Conservation (phyloP, 2,329 filamentous ascomycete genomes). For the Emergomyces africanus region DNA sequence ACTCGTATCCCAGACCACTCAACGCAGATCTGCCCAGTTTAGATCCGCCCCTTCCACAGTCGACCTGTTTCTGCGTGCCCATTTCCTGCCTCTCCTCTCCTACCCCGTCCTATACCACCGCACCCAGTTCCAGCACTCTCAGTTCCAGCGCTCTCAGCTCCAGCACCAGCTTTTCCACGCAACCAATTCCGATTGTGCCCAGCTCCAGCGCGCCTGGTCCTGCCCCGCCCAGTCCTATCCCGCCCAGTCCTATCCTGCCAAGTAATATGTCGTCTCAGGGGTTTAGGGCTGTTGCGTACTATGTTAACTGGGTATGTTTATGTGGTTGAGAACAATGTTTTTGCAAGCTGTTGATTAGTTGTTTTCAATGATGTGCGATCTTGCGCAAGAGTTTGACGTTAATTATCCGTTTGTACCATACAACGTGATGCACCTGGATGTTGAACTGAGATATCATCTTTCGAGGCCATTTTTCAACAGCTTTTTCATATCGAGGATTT, state of each 20-base stretch:
- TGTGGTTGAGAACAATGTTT: constrained; percentile 4
- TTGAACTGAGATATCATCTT: neutral
- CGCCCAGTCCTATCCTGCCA: neutral
- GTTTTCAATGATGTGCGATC: neutral
- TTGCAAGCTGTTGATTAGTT: neutral
- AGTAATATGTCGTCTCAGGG: too few relatives aligned
- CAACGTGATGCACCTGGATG: neutral
- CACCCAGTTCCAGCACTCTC: neutral
- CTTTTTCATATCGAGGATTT: neutral
- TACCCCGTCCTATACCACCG: too few relatives aligned
- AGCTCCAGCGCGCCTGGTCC: neutral
- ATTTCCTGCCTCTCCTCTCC: neutral
- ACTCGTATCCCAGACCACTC: neutral
- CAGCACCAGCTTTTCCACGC: too few relatives aligned
- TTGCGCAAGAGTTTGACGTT: neutral
- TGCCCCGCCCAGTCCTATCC: neutral
- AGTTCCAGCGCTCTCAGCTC: too few relatives aligned
- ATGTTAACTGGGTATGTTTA: constrained; percentile 31
- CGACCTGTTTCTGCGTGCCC: too few relatives aligned
- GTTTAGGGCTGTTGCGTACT: constrained; percentile 27
- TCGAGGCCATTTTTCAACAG: neutral
- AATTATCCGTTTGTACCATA: neutral
- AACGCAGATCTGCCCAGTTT: neutral
- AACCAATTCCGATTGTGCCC: too few relatives aligned
- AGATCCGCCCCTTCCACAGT: too few relatives aligned